Percentiles rank a stretch among this genome's conserved stretches.
Conservation (phyloP, 257 asterid genomes). For the Ajuga chamaepitys region DNA sequence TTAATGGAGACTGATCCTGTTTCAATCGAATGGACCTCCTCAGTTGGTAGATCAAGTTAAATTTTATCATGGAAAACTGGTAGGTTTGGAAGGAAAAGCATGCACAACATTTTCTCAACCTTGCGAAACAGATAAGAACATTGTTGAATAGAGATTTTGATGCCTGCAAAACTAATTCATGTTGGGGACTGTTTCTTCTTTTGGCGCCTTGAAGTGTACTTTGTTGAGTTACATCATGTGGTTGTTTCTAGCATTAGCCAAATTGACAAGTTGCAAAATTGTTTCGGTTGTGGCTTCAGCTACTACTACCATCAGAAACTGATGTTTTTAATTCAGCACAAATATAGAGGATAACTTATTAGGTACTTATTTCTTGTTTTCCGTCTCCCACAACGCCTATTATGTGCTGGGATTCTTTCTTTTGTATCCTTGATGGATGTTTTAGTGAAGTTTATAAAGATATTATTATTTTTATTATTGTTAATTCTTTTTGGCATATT, state of each 20-base stretch:
- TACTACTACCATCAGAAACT: not conserved
- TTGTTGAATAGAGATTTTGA: not conserved
- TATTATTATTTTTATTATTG: no score
- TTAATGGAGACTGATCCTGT: no score
- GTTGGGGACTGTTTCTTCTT: not conserved
- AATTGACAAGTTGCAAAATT: not conserved
- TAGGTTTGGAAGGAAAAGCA: not conserved
- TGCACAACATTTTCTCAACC: not conserved
- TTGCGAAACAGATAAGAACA: not conserved
- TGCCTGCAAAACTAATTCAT: not conserved
- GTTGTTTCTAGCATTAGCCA: not conserved
- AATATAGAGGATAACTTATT: not conserved
- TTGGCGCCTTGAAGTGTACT: not conserved
- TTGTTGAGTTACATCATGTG: not conserved
- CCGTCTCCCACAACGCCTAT: not conserved
- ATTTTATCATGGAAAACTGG: not conserved
- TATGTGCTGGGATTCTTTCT: not conserved
- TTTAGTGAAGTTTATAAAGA: not conserved
- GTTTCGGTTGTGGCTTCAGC: not conserved
- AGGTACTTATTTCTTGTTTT: not conserved
- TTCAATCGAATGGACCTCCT: no score
- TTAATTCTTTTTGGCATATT: no score
- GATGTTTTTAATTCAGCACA: not conserved
- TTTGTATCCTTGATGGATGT: not conserved
- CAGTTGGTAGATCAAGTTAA: not conserved